Evolutionary conservation across 192 early-diverging fungal species (phyloP).

Genomic region (Ramicandelaber brevisporus): DNA sequence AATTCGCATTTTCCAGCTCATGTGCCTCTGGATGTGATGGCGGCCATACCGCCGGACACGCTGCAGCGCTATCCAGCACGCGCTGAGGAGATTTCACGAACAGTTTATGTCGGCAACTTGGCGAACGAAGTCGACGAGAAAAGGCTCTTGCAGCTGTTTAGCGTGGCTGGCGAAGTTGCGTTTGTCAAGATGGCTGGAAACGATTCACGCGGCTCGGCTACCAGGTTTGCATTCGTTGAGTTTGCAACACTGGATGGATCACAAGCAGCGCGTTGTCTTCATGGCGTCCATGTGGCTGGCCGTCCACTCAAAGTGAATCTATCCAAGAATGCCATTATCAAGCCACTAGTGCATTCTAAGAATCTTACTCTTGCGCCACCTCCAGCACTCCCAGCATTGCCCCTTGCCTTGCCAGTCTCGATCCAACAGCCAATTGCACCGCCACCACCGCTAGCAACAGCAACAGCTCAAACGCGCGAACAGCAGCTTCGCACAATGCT

Average conservation of each 20-base stretch:
- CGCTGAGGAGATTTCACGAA: slow-evolving; percentile 51
- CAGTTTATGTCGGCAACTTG: slow-evolving; percentile 54
- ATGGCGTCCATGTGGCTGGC: slow-evolving; percentile 32
- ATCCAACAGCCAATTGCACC: too few relatives aligned
- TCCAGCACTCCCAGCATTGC: too few relatives aligned
- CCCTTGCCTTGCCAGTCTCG: too few relatives aligned
- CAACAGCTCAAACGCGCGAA: too few relatives aligned
- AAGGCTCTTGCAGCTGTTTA: slow-evolving; percentile 32
- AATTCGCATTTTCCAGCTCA: too few relatives aligned
- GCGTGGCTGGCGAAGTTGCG: slow-evolving; percentile 30
- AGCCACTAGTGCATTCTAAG: too few relatives aligned
- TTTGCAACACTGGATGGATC: slow-evolving; percentile 31
- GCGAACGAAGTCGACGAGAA: slow-evolving; percentile 21
- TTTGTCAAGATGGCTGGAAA: slow-evolving; percentile 58
- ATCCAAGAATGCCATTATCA: slow-evolving; percentile 55
- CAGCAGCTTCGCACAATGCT: too few relatives aligned
- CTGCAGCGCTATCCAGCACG: slow-evolving; percentile 31
- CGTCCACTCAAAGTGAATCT: slow-evolving; percentile 42
- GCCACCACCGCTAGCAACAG: too few relatives aligned
- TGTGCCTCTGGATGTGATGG: too few relatives aligned
- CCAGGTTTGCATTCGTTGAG: slow-evolving; percentile 55
- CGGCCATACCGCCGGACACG: slow-evolving; percentile 19
- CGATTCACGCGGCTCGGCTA: slow-evolving; percentile 25
- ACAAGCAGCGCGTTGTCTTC: slow-evolving; percentile 29
- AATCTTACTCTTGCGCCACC: too few relatives aligned